Evolutionary conservation across 2,329 filamentous ascomycete genomes (phyloP).

Genomic region (Macrophomina tecta): DNA sequence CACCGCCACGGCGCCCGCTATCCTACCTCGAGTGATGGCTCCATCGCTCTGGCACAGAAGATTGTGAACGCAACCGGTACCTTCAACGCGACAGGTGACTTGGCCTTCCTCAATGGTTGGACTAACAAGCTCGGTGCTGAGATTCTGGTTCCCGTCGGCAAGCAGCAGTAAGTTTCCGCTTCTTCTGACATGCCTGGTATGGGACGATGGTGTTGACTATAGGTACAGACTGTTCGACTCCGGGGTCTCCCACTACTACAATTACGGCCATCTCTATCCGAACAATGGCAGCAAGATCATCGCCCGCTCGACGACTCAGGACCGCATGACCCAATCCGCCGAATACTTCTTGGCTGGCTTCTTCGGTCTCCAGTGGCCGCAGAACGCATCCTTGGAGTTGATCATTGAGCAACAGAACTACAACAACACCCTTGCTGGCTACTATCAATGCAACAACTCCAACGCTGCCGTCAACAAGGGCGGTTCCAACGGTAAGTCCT

Average conservation of each 20-base stretch:
- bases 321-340: conserved; percentile 77
- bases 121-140: conserved; percentile 71
- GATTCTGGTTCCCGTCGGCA: conserved; percentile 74
- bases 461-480: conserved; percentile 38
- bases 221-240: conserved; percentile 64
- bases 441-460: conserved; percentile 69
- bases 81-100: conserved; percentile 62
- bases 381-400: conserved; percentile 74
- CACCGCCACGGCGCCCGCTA: conserved; percentile 77
- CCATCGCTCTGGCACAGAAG: conserved; percentile 62
- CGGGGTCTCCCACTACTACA: conserved; percentile 73
- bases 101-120: conserved; percentile 74
- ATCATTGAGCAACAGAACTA: conserved; percentile 69
- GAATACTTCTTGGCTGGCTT: conserved; percentile 82
- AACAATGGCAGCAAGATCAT: conserved; percentile 76
- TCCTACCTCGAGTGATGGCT: conserved; percentile 66
- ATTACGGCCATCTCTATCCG: conserved; percentile 71
- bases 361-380: conserved; percentile 76
- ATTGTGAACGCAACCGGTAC: conserved; percentile 61
- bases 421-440: conserved; percentile 75
- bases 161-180: conserved; percentile 60
- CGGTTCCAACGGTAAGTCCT: conserved; percentile 35
- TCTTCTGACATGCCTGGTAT: not conserved
- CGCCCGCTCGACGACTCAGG: conserved; percentile 75
- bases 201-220: not conserved